Percentiles rank a stretch among this genome's conserved stretches.
These are phyloP conservation scores for Carallia pectinifolia DNA, from an alignment of 345 rosid genomes.

Conservation along the genomic window DNA sequence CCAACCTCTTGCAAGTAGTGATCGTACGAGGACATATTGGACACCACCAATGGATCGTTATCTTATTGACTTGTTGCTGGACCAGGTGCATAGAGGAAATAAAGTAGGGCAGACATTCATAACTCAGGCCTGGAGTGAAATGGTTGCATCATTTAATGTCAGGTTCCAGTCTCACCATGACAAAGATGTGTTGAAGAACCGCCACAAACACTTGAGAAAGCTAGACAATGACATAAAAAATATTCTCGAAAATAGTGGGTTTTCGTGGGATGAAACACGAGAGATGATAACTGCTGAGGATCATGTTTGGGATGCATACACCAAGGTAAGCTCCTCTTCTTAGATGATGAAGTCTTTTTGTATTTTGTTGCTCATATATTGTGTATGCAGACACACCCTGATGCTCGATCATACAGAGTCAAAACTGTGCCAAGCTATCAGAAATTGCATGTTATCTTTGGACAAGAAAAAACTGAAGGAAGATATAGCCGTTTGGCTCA, in stretches of 20 bases:
- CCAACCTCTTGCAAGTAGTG: slow-evolving; percentile 31
- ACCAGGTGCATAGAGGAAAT: slow-evolving; percentile 72
- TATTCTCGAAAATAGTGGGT: slow-evolving; percentile 65
- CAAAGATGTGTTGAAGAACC: slow-evolving; percentile 79
- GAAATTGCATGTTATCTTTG: slow-evolving; percentile 70
- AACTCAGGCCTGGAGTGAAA: slow-evolving; percentile 72
- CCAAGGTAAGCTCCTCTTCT: slow-evolving; percentile 44
- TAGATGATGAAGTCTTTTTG: slow-evolving; percentile 9
- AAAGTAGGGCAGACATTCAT: slow-evolving; percentile 80
- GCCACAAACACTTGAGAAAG: slow-evolving; percentile 82
- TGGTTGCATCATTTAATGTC: slow-evolving; percentile 57
- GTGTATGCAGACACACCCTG: slow-evolving; percentile 69
- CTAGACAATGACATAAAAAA: slow-evolving; percentile 60
- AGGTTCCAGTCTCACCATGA: slow-evolving; percentile 58
- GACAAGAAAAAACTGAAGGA: slow-evolving; percentile 55
- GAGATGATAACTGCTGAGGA: slow-evolving; percentile 86
- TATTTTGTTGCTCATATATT: slow-evolving; percentile 23
- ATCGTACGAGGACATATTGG: slow-evolving; percentile 84
- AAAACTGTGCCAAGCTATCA: slow-evolving; percentile 73
- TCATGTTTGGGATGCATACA: slow-evolving; percentile 62
- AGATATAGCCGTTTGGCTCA: slow-evolving; percentile 70
- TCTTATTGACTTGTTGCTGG: slow-evolving; percentile 70
- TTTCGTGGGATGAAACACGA: slow-evolving; percentile 72
- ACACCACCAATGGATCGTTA: slow-evolving; percentile 86
- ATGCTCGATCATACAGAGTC: slow-evolving; percentile 78